Conservation (phyloP, 1,284 basidiomycete genomes). For the Polyporus tsugae region DNA sequence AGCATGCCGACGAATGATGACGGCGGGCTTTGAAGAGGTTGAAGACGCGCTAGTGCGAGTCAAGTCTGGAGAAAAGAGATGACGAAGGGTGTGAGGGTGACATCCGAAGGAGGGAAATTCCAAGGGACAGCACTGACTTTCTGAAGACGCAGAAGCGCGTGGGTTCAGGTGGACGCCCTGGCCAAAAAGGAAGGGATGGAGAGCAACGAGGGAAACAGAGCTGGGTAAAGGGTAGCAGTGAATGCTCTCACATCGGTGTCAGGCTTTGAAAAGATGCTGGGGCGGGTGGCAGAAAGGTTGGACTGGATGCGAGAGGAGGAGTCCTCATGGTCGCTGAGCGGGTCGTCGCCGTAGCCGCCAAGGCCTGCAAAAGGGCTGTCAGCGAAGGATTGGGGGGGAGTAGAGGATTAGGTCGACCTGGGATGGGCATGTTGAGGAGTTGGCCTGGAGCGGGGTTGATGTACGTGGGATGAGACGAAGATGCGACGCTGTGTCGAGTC, state of each 20-base stretch:
- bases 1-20: slow-evolving; percentile 63
- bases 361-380: slow-evolving; percentile 52
- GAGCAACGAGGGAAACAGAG: slow-evolving; percentile 75
- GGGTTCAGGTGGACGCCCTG: slow-evolving; percentile 67
- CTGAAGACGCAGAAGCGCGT: slow-evolving; percentile 50
- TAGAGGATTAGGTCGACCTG: slow-evolving; percentile 2
- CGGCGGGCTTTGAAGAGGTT: slow-evolving; percentile 51
- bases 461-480: background rate
- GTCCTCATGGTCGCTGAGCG: slow-evolving; percentile 65
- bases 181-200: slow-evolving; percentile 65
- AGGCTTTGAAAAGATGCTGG: slow-evolving; percentile 34
- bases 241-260: slow-evolving; percentile 66
- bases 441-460: background rate
- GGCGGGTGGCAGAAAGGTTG: slow-evolving; percentile 36
- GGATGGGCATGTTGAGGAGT: slow-evolving; percentile 20
- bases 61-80: background rate
- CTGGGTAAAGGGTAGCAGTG: slow-evolving; percentile 44
- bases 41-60: slow-evolving; percentile 1
- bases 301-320: slow-evolving; percentile 9
- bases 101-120: background rate
- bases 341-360: slow-evolving; percentile 71
- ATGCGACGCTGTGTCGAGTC: background rate
- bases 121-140: slow-evolving; percentile 49
- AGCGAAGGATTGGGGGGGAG: background rate
- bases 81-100: background rate